phyloP scores from a whole-genome alignment of 805 yeast genomes.

The Yarrowia divulgata region DNA sequence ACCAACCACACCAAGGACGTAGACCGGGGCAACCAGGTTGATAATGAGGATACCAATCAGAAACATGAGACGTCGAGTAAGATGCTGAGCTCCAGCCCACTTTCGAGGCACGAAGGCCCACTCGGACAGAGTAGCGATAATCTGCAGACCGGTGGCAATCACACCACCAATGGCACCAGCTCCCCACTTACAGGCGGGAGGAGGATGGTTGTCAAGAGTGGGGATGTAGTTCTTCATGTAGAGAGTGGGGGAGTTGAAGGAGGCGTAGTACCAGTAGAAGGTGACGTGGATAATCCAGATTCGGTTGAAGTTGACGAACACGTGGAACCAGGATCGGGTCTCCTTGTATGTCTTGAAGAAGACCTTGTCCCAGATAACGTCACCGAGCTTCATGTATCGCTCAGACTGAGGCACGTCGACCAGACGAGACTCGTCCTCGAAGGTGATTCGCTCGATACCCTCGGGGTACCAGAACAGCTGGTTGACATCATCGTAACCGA shows the following conservation, averaged over 20 bases:
- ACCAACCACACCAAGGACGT: conserved; percentile 56
- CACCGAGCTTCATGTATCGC: conserved; percentile 88
- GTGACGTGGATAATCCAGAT: conserved; percentile 95
- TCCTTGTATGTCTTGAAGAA: conserved; percentile 96
- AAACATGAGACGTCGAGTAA: conserved; percentile 84
- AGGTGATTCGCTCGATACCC: conserved; percentile 90
- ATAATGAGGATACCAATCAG: conserved; percentile 63
- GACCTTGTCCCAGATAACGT: conserved; percentile 88
- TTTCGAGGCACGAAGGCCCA: conserved; percentile 97
- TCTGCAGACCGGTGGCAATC: conserved; percentile 80
- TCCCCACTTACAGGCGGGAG: conserved; percentile 91
- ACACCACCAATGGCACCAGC: conserved; percentile 92
- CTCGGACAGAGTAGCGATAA: conserved; percentile 86
- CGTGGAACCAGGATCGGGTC: conserved; percentile 96
- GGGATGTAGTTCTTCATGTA: conserved; percentile 89
- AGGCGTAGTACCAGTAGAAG: conserved; percentile 92
- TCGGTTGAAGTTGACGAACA: conserved; percentile 95
- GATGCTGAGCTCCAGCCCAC: conserved; percentile 99
- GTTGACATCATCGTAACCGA: conserved; percentile 95
- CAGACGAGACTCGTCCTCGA: conserved; percentile 91
- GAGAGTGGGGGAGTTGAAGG: conserved; percentile 89
- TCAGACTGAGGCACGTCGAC: conserved; percentile 90
- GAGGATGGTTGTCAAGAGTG: conserved; percentile 83
- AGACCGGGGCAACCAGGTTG: conserved; percentile 61
- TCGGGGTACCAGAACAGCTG: conserved; percentile 99